These are phyloP conservation scores for Spathaspora hagerdaliae DNA, from an alignment of 805 yeast species.

Conservation along the genomic window DNA sequence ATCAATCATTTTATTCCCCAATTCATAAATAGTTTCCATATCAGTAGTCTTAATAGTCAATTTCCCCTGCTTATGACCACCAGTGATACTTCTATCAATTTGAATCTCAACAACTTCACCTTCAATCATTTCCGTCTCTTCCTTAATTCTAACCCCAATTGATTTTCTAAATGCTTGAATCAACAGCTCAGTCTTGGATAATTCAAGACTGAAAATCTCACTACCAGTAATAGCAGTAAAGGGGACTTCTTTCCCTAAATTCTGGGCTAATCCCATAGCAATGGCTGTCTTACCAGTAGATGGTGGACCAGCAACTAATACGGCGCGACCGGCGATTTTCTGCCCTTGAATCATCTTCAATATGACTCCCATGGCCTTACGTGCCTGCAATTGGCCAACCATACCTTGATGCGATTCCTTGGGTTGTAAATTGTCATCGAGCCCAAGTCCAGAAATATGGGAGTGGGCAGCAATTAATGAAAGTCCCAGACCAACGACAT, in stretches of 20 bases:
- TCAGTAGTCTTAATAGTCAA: slow-evolving; percentile 95
- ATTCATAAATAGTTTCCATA: slow-evolving; percentile 97
- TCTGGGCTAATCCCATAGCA: slow-evolving; percentile 88
- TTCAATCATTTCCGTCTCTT: slow-evolving; percentile 95
- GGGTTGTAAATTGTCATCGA: slow-evolving; percentile 86
- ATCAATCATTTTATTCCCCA: slow-evolving; percentile 92
- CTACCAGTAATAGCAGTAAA: slow-evolving; percentile 94
- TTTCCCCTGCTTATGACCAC: slow-evolving; percentile 98
- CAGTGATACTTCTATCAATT: slow-evolving; percentile 88
- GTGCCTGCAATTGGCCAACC: slow-evolving; percentile 95
- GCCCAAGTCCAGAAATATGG: slow-evolving; percentile 94
- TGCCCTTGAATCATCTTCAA: slow-evolving; percentile 92
- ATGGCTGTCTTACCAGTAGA: slow-evolving; percentile 98
- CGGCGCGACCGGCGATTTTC: slow-evolving; percentile 94
- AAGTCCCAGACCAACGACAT: slow-evolving; percentile 34
- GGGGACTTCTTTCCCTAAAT: slow-evolving; percentile 76
- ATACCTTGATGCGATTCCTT: slow-evolving; percentile 80
- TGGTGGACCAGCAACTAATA: slow-evolving; percentile 95
- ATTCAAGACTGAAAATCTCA: slow-evolving; percentile 86
- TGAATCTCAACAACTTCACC: slow-evolving; percentile 98
- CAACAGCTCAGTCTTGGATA: slow-evolving; percentile 92
- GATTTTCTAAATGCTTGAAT: slow-evolving; percentile 96
- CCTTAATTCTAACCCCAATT: slow-evolving; percentile 92
- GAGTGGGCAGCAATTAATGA: slow-evolving; percentile 96
- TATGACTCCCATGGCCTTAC: slow-evolving; percentile 94